Conservation (phyloP, 495 filamentous ascomycete species). For the Xanthoparmelia taractica region DNA sequence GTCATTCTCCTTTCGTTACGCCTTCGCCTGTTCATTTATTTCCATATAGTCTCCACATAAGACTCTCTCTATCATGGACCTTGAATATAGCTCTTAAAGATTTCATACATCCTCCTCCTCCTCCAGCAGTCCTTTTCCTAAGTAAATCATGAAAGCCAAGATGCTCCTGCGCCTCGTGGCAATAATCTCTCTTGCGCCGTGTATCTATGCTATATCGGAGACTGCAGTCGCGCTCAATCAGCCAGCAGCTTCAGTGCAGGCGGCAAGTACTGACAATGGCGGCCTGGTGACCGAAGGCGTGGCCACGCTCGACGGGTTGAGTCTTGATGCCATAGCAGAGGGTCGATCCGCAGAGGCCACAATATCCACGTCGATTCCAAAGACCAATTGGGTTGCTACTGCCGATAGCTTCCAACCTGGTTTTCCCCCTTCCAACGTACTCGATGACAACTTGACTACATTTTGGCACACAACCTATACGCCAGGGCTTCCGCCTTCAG, state of each 20-base stretch:
- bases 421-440: slow-evolving; percentile 20
- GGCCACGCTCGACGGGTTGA: slow-evolving; percentile 22
- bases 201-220: slow-evolving; percentile 2
- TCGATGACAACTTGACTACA: slow-evolving; percentile 19
- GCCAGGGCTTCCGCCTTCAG: not conserved
- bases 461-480: slow-evolving; percentile 18
- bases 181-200: not conserved
- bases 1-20: not conserved
- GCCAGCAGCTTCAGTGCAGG: slow-evolving; percentile 2
- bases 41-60: not conserved
- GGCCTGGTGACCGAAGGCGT: slow-evolving; percentile 10
- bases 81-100: too few relatives aligned
- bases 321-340: slow-evolving; percentile 16
- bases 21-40: not conserved
- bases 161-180: slow-evolving; percentile 7
- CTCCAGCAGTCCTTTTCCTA: not conserved
- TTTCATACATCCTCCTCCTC: not conserved
- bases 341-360: slow-evolving; percentile 12
- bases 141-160: not conserved
- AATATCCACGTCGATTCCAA: slow-evolving; percentile 14
- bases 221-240: slow-evolving; percentile 1
- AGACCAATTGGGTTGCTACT: slow-evolving; percentile 19
- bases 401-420: slow-evolving; percentile 21
- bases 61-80: not conserved
- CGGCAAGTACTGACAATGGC: slow-evolving; percentile 2